A percentile compares a stretch with the other conserved stretches of the same genome.
Conservation (phyloP, 1,139 yeast genomes). For the Magnusiomyces tetraspermus region DNA sequence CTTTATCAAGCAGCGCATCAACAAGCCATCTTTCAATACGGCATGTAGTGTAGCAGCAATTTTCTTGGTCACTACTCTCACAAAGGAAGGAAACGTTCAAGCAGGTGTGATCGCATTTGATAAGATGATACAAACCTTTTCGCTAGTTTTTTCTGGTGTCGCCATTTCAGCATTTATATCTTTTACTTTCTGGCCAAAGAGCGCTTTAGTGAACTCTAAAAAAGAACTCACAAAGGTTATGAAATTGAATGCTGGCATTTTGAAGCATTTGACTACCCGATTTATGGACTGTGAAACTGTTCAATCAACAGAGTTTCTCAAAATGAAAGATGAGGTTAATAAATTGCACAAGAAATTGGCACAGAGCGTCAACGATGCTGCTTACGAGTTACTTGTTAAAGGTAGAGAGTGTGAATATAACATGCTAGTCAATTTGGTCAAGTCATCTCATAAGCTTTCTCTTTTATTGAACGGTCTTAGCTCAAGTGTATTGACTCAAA, state of each 20-base stretch:
- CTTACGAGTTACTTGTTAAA: slow-evolving; percentile 45
- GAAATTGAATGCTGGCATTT: slow-evolving; percentile 43
- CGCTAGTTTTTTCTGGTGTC: slow-evolving; percentile 57
- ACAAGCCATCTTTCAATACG: slow-evolving; percentile 64
- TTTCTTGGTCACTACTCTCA: slow-evolving; percentile 57
- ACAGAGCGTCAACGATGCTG: slow-evolving; percentile 48
- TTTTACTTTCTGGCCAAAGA: slow-evolving; percentile 53
- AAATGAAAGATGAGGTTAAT: slow-evolving; percentile 36
- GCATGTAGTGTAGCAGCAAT: slow-evolving; percentile 75
- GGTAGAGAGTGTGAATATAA: slow-evolving; percentile 51
- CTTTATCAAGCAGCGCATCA: slow-evolving; percentile 57
- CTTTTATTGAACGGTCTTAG: slow-evolving; percentile 59
- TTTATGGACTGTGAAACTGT: slow-evolving; percentile 47
- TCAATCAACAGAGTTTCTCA: slow-evolving; percentile 34
- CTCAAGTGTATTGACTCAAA: slow-evolving; percentile 60
- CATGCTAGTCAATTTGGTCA: slow-evolving; percentile 40
- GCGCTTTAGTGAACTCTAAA: slow-evolving; percentile 44
- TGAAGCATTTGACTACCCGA: slow-evolving; percentile 43
- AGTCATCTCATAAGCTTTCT: slow-evolving; percentile 44
- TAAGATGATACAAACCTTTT: slow-evolving; percentile 46
- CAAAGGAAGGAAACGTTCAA: slow-evolving; percentile 68
- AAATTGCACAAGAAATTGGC: slow-evolving; percentile 37
- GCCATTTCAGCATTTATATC: slow-evolving; percentile 50
- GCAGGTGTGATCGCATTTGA: slow-evolving; percentile 50
- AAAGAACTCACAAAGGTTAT: slow-evolving; percentile 44